Evolutionary conservation across 257 asterid species (phyloP), one percentile per base, ranked within the genome.

Genomic region (Voacanga thouarsii): DNA sequence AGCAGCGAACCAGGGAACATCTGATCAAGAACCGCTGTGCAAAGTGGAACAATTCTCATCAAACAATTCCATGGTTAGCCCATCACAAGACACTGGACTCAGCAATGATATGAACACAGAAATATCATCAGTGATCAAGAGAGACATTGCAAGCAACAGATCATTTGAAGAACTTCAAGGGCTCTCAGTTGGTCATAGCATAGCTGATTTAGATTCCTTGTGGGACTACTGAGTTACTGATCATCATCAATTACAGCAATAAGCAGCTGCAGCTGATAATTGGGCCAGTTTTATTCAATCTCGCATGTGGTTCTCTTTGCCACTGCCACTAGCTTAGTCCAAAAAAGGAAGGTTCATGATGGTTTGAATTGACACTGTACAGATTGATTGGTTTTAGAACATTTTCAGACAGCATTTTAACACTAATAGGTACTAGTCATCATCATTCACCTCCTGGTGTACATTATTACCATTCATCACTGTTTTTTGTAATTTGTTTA

Each of bases 1-100:
- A 53, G 75, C 79, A 33, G 71, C 76, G 18, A 77, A 66, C 28
- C 75, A 53, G 56, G 78, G 56, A 39, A 43, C 24, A n/a, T 23
- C n/a, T 57, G 75, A 71, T 33, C 78, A 24, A 15, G 77, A 41
- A 23, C 39, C 50, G 50, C 53, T 33, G 8, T 80, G 83, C 85
- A 88, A 85, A 59, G 72, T 51, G 79, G 96, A 92, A 81, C 86
- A 67, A 65, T 75, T 81, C 65, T 88, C 92, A 3, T 51, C 85
- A 1, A 89, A 87, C 83, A 82, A 84, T 78, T 89, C 97, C 0
- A 70, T 83, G 85, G 83, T 89, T 49, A 89, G 86, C 78, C 85
- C 45, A 43, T 83, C 88, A 37, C 87, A 79, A 41, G 90, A 87
- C 6, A 85, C 88, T 26, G 86, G 85, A 43, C 61, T 80, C 5